A percentile compares a stretch with the other conserved stretches of the same genome.
Evolutionary conservation across 805 yeast species (phyloP).

Genomic region (Sugiyamaella mastotermitis): DNA sequence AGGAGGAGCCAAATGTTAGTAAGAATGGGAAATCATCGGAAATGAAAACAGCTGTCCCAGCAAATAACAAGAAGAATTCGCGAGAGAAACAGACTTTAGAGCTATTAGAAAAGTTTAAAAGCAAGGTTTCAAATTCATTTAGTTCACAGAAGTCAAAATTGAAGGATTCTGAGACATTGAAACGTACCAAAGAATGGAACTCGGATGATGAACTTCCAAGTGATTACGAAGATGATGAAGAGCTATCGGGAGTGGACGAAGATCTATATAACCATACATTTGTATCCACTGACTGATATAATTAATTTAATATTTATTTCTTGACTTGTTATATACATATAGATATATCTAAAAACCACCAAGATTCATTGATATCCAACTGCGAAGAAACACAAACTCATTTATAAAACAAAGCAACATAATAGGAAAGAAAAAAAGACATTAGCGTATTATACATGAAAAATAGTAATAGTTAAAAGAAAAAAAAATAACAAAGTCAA

Average conservation of each 20-base stretch:
- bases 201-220: conserved; percentile 9
- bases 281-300: too few species aligned
- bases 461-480: too few species aligned
- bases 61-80: conserved; percentile 1
- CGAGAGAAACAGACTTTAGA: conserved; percentile 29
- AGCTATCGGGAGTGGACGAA: neutral
- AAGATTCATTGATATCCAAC: too few species aligned
- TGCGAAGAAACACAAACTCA: too few species aligned
- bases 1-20: neutral
- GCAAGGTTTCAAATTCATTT: conserved; percentile 16
- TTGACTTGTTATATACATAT: too few species aligned
- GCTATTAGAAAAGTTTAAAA: conserved; percentile 25
- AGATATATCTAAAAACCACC: too few species aligned
- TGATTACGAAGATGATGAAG: conserved; percentile 3
- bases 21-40: neutral
- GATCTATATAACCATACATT: too few species aligned
- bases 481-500: neutral
- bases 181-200: conserved; percentile 5
- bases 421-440: too few species aligned
- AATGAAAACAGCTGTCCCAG: neutral
- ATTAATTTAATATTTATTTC: too few species aligned
- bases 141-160: neutral
- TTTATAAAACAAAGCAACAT: too few species aligned
- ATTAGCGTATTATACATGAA: too few species aligned
- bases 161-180: neutral